Conservation (phyloP, 352 stramenopile genomes). For the Thraustotheca clavata region DNA sequence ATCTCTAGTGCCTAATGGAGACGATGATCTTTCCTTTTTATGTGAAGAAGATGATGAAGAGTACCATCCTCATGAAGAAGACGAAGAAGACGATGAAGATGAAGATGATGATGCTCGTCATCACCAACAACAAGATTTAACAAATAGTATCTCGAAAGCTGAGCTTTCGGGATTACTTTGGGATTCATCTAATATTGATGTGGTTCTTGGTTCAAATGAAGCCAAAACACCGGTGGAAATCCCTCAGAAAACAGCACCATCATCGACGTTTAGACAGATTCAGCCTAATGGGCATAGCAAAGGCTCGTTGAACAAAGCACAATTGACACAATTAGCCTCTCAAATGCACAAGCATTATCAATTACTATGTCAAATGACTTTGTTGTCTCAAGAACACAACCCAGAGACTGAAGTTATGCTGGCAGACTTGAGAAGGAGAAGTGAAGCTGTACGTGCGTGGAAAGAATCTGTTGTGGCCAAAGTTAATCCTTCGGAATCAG, state of each 20-base stretch:
- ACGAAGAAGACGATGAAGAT: constrained; percentile 46
- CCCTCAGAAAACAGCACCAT: not conserved
- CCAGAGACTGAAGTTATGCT: constrained; percentile 53
- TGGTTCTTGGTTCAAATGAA: constrained; percentile 17
- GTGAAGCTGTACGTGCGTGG: constrained; percentile 47
- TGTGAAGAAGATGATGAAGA: constrained; percentile 76
- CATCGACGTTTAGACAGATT: constrained; percentile 19
- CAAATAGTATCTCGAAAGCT: constrained; percentile 57
- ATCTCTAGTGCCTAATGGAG: constrained; percentile 46
- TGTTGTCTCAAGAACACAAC: constrained; percentile 23
- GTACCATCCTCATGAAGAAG: constrained; percentile 62
- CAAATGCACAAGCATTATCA: constrained; percentile 86
- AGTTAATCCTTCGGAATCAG: constrained; percentile 23
- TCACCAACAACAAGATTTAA: constrained; percentile 4
- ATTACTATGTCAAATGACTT: constrained; percentile 68
- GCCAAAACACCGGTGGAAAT: not conserved
- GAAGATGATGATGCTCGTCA: constrained; percentile 13
- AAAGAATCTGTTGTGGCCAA: constrained; percentile 62
- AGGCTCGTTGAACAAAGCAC: constrained; percentile 42
- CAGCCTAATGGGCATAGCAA: constrained; percentile 24
- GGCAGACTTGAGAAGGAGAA: constrained; percentile 49
- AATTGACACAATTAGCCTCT: constrained; percentile 74
- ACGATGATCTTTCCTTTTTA: constrained; percentile 67
- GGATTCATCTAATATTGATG: constrained; percentile 63
- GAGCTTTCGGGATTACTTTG: constrained; percentile 73